Percentiles rank a stretch among this genome's conserved stretches.
Conservation (phyloP, 2,329 filamentous ascomycete species). For the Westerdykella aurantiaca region DNA sequence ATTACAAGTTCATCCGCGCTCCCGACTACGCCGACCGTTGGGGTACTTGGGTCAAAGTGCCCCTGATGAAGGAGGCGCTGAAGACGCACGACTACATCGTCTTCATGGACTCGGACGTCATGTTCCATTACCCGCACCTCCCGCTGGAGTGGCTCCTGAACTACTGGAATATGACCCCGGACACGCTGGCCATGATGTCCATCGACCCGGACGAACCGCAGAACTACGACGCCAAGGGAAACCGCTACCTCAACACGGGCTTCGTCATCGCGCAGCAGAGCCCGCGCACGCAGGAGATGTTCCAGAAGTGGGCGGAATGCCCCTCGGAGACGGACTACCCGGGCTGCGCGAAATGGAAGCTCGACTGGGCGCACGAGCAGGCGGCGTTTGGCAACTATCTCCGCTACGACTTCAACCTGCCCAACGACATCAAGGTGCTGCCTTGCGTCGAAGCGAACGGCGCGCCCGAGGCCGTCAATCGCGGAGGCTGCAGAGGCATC, state of each 20-base stretch:
- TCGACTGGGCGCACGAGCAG: conserved; percentile 36
- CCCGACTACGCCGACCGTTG: conserved; percentile 39
- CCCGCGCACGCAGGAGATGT: conserved; percentile 35
- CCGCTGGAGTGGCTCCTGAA: conserved; percentile 49
- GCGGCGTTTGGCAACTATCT: conserved; percentile 37
- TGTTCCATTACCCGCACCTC: conserved; percentile 44
- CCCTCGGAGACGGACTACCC: conserved; percentile 31
- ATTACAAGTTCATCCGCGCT: conserved; percentile 45
- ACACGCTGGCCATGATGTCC: conserved; percentile 45
- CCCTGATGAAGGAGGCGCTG: conserved; percentile 40
- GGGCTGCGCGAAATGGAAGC: conserved; percentile 33
- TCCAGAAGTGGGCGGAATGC: conserved; percentile 36
- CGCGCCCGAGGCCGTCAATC: conserved; percentile 28
- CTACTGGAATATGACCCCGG: conserved; percentile 44
- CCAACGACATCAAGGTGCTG: conserved; percentile 34
- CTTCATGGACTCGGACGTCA: conserved; percentile 48
- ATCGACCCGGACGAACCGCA: conserved; percentile 41
- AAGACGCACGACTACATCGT: conserved; percentile 41
- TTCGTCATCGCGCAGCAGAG: conserved; percentile 42
- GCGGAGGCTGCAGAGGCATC: conserved; percentile 33
- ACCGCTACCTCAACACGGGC: conserved; percentile 41
- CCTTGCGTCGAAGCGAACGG: conserved; percentile 38
- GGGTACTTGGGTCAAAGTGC: conserved; percentile 48
- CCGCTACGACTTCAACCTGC: conserved; percentile 34
- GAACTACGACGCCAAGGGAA: conserved; percentile 40